phyloP scores from a whole-genome alignment of 768 basidiomycete genomes.

The Tylopilus vinaceipallidus region DNA sequence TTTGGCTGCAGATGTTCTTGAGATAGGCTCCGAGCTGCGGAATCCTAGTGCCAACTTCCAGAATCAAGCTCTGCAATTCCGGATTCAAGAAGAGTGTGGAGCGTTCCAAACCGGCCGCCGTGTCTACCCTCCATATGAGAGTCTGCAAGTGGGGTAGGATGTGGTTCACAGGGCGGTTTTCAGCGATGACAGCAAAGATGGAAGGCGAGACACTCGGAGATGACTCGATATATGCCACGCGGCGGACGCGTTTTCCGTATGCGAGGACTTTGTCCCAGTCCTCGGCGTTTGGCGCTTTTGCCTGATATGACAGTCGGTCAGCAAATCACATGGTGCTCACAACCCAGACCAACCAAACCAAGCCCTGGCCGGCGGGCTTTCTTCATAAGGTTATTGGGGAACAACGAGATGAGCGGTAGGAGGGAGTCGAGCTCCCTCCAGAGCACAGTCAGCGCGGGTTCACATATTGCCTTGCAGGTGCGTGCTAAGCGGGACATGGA shows the following conservation, averaged over 20 bases:
- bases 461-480: constrained; percentile 71
- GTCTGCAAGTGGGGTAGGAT: constrained; percentile 69
- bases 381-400: constrained; percentile 65
- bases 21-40: constrained; percentile 63
- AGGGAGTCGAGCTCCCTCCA: constrained; percentile 81
- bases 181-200: constrained; percentile 66
- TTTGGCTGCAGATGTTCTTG: constrained; percentile 58
- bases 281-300: constrained; percentile 56
- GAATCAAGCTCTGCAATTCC: constrained; percentile 54
- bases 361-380: constrained; percentile 70
- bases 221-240: constrained; percentile 67
- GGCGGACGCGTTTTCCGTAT: constrained; percentile 67
- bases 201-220: constrained; percentile 61
- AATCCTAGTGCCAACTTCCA: constrained; percentile 60
- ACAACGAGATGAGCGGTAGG: constrained; percentile 67
- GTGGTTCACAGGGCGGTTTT: constrained; percentile 57
- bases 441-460: constrained; percentile 66
- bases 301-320: constrained; percentile 35
- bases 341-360: constrained; percentile 58
- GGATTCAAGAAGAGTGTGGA: constrained; percentile 64
- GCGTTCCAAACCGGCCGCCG: constrained; percentile 61
- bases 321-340: background rate
- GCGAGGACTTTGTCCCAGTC: constrained; percentile 69
- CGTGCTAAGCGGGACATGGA: constrained; percentile 69
- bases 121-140: constrained; percentile 72